A percentile compares a stretch with the other conserved stretches of the same genome.
Evolutionary conservation across 2,329 filamentous ascomycete species (phyloP).

Genomic region (Pseudogymnoascus sp.): DNA sequence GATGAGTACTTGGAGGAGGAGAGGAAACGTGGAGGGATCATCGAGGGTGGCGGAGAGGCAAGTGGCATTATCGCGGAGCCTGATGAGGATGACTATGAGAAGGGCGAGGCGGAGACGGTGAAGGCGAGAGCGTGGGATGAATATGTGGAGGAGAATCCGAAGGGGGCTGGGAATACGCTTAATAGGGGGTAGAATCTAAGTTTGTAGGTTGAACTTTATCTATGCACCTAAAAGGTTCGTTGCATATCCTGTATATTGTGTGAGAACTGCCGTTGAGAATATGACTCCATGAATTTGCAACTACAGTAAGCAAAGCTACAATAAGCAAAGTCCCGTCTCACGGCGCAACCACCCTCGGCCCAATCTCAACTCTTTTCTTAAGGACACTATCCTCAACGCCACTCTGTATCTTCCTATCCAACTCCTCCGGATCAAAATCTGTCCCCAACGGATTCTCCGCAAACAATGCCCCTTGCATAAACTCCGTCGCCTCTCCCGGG

Average conservation of each 20-base stretch:
- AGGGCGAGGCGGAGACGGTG: conserved; percentile 80
- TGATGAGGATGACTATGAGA: conserved; percentile 87
- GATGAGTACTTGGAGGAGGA: conserved; percentile 97
- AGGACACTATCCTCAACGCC: conserved; percentile 20
- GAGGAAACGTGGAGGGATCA: conserved; percentile 72
- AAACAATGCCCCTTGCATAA: conserved; percentile 34
- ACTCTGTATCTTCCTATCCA: conserved; percentile 24
- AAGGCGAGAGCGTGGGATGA: conserved; percentile 96
- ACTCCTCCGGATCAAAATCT: conserved; percentile 39
- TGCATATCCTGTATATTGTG: not conserved
- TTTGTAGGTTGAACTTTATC: not conserved
- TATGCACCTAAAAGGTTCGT: not conserved
- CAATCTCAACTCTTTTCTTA: conserved; percentile 2
- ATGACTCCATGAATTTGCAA: not conserved
- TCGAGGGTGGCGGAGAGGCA: conserved; percentile 80
- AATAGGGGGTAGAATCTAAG: conserved; percentile 58
- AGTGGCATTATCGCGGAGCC: conserved; percentile 61
- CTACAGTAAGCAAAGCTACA: not conserved
- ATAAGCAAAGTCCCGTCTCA: not conserved
- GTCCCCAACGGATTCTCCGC: conserved; percentile 37
- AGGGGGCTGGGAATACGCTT: conserved; percentile 73
- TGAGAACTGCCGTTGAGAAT: not conserved
- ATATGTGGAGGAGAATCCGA: conserved; percentile 81
- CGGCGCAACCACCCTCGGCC: not conserved
- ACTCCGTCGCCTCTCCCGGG: conserved; percentile 31